These are phyloP conservation scores for Nannizziopsis arthrosporioides DNA, from an alignment of 2,329 filamentous ascomycete species.

Conservation along the genomic window DNA sequence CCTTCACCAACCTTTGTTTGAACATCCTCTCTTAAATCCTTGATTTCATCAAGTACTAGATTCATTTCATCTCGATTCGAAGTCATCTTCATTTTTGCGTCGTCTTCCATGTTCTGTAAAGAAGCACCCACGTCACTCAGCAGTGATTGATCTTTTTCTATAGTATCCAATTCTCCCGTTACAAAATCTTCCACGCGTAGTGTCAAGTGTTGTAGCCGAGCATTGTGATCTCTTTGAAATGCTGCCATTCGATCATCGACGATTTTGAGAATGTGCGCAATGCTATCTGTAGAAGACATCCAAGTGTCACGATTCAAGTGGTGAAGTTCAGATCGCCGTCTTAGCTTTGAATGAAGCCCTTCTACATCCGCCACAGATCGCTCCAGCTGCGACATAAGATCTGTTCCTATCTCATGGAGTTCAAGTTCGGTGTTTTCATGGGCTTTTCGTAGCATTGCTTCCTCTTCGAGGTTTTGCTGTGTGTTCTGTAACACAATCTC, in stretches of 20 bases:
- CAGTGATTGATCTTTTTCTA: conserved; percentile 58
- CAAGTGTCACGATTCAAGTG: conserved; percentile 66
- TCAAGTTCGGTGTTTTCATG: conserved; percentile 75
- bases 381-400: conserved; percentile 65
- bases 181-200: conserved; percentile 67
- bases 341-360: conserved; percentile 74
- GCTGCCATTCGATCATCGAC: conserved; percentile 64
- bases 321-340: conserved; percentile 74
- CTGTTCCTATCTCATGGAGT: conserved; percentile 59
- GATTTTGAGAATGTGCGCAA: conserved; percentile 61
- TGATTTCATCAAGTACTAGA: conserved; percentile 80
- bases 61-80: conserved; percentile 75
- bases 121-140: conserved; percentile 56
- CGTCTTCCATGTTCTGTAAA: conserved; percentile 56
- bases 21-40: conserved; percentile 74
- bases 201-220: conserved; percentile 56
- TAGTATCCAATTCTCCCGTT: conserved; percentile 57
- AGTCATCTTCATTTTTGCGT: conserved; percentile 44
- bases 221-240: conserved; percentile 61
- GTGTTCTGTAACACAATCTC: conserved; percentile 73
- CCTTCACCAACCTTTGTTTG: conserved; percentile 78
- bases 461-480: conserved; percentile 62
- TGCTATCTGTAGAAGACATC: conserved; percentile 62
- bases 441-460: conserved; percentile 66
- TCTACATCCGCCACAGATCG: conserved; percentile 69